Evolutionary conservation across 2,329 filamentous ascomycete genomes (phyloP).

Genomic region (Botrytis deweyae): DNA sequence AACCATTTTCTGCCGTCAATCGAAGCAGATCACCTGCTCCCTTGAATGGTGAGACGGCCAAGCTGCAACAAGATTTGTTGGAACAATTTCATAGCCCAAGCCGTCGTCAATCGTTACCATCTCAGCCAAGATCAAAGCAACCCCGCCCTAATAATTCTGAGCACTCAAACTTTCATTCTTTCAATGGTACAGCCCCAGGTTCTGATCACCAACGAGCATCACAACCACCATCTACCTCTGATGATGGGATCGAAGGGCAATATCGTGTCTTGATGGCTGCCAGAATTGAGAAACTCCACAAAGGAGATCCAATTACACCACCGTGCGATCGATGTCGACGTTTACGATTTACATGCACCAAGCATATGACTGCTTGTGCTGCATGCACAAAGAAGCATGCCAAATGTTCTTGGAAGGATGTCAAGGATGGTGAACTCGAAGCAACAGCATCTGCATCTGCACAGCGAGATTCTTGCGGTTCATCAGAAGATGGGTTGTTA

Average conservation of each 20-base stretch:
- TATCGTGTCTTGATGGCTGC: constrained; percentile 67
- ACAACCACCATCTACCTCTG: constrained; percentile 28
- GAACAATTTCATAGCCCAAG: constrained; percentile 49
- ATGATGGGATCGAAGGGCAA: constrained; percentile 34
- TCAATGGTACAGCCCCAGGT: constrained; percentile 25
- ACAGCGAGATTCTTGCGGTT: constrained; percentile 14
- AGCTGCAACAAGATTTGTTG: constrained; percentile 54
- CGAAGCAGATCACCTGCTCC: constrained; percentile 39
- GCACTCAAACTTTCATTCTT: constrained; percentile 20
- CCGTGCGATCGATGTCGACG: constrained; percentile 82
- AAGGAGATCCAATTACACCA: constrained; percentile 74
- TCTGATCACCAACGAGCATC: constrained; percentile 35
- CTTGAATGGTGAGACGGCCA: constrained; percentile 30
- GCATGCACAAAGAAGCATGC: constrained; percentile 90
- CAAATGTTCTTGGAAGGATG: constrained; percentile 80
- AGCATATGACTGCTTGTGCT: constrained; percentile 81
- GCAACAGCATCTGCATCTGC: not conserved
- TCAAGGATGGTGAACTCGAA: constrained; percentile 66
- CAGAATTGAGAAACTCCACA: constrained; percentile 71
- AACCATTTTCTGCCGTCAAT: constrained; percentile 41
- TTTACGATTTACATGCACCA: constrained; percentile 77
- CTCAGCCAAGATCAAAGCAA: constrained; percentile 29
- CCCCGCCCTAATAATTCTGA: constrained; percentile 24
- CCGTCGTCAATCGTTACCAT: constrained; percentile 27
- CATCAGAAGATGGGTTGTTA: constrained; percentile 19